Percentiles rank a stretch among this genome's conserved stretches.
These are phyloP conservation scores for Phyllosticta citribraziliensis DNA, from an alignment of 2,329 filamentous ascomycete genomes.

Conservation along the genomic window DNA sequence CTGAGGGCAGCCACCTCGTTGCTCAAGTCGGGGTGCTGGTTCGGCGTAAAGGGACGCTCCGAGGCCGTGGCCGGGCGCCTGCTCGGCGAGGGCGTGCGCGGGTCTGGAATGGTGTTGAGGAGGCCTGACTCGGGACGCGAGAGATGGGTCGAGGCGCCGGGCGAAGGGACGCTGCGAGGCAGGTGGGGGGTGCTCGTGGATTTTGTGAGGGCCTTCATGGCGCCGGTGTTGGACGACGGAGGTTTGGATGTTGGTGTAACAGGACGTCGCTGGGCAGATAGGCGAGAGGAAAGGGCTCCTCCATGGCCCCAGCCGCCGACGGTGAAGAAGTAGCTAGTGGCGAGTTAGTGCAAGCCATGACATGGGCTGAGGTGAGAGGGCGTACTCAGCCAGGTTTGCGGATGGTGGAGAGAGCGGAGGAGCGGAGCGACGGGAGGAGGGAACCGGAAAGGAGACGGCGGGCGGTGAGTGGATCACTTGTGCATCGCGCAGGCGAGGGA, in stretches of 20 bases:
- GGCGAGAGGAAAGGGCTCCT: conserved; percentile 20
- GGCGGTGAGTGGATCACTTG: conserved; percentile 7
- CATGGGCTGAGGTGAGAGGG: conserved; percentile 11
- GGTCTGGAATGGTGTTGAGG: conserved; percentile 58
- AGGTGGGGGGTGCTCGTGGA: conserved; percentile 29
- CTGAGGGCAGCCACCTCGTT: conserved; percentile 81
- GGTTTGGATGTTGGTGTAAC: conserved; percentile 21
- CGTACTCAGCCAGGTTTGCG: conserved; percentile 19
- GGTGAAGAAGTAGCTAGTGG: conserved; percentile 20
- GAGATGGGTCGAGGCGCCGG: conserved; percentile 1
- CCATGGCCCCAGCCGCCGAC: conserved; percentile 25
- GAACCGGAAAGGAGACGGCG: conserved; percentile 7
- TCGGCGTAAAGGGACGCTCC: conserved; percentile 26
- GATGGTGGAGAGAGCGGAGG: neutral
- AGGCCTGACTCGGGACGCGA: conserved; percentile 44
- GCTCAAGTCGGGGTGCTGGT: conserved; percentile 50
- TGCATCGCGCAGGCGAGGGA: conserved; percentile 4
- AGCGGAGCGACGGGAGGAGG: conserved; percentile 4
- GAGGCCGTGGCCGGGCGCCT: conserved; percentile 19
- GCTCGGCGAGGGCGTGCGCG: conserved; percentile 32
- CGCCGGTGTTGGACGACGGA: conserved; percentile 8
- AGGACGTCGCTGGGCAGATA: conserved; percentile 21
- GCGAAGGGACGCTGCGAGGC: conserved; percentile 14
- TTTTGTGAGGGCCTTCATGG: conserved; percentile 26
- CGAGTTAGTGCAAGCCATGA: neutral